Percentiles rank a stretch among this genome's conserved stretches.
These are phyloP conservation scores for Xylaria sp. DNA, from an alignment of 495 filamentous ascomycete genomes.

Conservation along the genomic window DNA sequence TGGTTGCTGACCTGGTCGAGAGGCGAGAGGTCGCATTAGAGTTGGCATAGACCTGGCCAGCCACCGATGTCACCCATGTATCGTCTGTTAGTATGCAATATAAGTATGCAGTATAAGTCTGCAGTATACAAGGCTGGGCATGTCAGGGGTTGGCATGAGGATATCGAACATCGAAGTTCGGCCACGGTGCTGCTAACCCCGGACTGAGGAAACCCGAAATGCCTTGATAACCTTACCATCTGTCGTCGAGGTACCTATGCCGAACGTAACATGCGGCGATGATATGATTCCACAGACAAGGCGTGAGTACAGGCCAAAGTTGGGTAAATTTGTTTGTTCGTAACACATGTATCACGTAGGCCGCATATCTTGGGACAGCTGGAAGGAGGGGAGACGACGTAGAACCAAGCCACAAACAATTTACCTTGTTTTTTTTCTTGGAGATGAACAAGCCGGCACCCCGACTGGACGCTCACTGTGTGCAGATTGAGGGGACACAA, in stretches of 20 bases:
- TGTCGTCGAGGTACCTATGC: not conserved
- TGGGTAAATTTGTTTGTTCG: slow-evolving; percentile 1
- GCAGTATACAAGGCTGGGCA: not conserved
- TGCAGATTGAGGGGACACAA: slow-evolving; percentile 11
- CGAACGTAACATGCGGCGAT: not conserved
- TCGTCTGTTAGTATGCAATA: not conserved
- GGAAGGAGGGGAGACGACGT: not conserved
- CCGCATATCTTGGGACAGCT: not conserved
- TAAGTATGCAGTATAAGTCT: no score
- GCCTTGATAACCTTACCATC: not conserved
- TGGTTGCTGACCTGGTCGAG: no score
- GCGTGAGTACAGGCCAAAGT: no score
- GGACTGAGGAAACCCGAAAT: not conserved
- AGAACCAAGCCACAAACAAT: not conserved
- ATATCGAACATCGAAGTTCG: no score
- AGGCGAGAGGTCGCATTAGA: not conserved
- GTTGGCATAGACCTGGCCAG: not conserved
- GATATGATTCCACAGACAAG: not conserved
- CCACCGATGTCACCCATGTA: not conserved
- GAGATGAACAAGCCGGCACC: not conserved
- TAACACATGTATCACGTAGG: not conserved
- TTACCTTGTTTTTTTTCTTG: not conserved
- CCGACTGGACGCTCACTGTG: not conserved
- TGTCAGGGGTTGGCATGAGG: not conserved
- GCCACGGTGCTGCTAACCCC: not conserved